Conservation (phyloP, 176 grass and related monocot species). For the Eleusine indica region DNA sequence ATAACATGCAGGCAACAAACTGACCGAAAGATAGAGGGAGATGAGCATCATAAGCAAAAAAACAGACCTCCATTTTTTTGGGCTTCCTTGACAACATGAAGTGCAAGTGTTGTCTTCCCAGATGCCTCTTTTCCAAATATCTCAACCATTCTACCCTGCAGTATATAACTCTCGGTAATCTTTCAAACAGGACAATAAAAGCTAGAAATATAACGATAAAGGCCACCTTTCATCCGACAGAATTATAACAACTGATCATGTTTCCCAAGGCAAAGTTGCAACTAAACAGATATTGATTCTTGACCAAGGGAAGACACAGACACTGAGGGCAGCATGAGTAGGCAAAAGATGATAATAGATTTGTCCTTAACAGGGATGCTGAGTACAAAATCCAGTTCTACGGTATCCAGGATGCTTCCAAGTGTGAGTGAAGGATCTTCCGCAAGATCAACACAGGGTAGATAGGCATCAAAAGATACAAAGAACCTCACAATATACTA, state of each 20-base stretch:
- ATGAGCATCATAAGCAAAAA: constrained; percentile 28
- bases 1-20: neutral
- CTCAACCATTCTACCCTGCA: constrained; percentile 97
- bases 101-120: constrained; percentile 94
- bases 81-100: constrained; percentile 94
- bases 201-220: neutral
- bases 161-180: constrained; percentile 30
- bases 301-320: neutral
- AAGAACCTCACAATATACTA: neutral
- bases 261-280: constrained; percentile 11
- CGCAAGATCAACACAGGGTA: neutral
- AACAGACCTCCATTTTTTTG: constrained; percentile 83
- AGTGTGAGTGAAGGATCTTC: neutral
- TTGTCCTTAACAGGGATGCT: neutral
- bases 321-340: neutral
- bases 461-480: neutral
- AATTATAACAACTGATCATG: neutral
- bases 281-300: neutral
- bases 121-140: constrained; percentile 91
- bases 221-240: neutral
- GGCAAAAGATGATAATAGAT: neutral
- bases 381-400: neutral
- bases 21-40: neutral
- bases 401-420: neutral
- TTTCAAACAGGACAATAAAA: constrained; percentile 27